Evolutionary conservation across 176 grass and related monocot genomes (phyloP), one percentile per base, ranked within the genome.

Genomic region (Microstegium vimineum): DNA sequence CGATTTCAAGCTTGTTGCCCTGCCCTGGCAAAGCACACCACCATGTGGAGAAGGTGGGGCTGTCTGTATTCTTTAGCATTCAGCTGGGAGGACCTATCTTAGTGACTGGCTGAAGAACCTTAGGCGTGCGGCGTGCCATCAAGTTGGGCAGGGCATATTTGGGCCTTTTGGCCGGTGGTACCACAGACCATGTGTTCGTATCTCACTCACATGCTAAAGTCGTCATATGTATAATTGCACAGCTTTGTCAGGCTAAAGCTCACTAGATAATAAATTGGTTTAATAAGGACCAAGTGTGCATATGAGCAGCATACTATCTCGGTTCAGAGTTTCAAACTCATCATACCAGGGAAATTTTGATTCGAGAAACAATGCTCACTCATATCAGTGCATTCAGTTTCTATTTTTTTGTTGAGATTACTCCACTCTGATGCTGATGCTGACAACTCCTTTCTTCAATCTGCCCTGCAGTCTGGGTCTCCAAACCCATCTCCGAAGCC

Each of bases 401-500:
- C 20, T 56, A 52, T 8, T 52, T 9, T 22, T n/a, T 10, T 56
- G 6, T n/a, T 56, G 1, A n/a, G 2, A 54, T n/a, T 54, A 20
- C n/a, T 54, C 6, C 51, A 65, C 5, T 46, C 1, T 18, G 27
- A 43, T 83, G 40, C 37, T 20, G 17, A 54, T 18, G 42, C 68
- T 37, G 56, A 30, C 3, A 66, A 16, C 6, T 28, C 1, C 22
- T 31, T 12, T 45, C 0, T 60, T 4, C 23, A 13, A 2, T 65
- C 20, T 81, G 38, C 15, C 11, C 10, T 86, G 78, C 88, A 90
- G 88, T 73, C 83, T 33, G 59, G 17, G 31, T 74, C 88, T 72
- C 83, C 88, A 12, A 86, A 18, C 54, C 82, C 77, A 33, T 78
- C 62, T 41, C 85, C 71, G 0, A 84, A 23, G 11, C 89, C 88